Conservation (phyloP, 1,284 basidiomycete species). For the Rhizopogon parksii region DNA sequence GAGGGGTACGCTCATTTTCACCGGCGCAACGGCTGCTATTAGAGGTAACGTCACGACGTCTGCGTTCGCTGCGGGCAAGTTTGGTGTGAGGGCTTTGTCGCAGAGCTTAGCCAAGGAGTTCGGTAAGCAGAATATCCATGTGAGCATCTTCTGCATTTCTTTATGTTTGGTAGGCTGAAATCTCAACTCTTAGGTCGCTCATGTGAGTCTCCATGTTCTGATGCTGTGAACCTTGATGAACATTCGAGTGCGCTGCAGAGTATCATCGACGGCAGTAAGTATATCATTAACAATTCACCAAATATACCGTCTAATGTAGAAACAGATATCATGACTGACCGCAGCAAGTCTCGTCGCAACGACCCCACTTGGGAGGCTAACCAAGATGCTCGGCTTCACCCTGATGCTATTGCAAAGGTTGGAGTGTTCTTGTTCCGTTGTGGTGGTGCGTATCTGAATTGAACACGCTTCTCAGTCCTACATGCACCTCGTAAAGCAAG, state of each 20-base stretch:
- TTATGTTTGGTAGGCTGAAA: constrained; percentile 12
- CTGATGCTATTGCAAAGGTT: constrained; percentile 59
- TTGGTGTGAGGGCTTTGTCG: constrained; percentile 56
- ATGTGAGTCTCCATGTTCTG: constrained; percentile 38
- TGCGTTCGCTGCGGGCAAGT: constrained; percentile 65
- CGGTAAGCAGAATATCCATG: constrained; percentile 73
- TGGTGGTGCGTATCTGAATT: constrained; percentile 17
- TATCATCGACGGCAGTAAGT: constrained; percentile 53
- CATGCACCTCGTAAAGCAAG: constrained; percentile 51
- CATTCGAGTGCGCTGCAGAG: constrained; percentile 28
- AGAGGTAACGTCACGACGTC: constrained; percentile 63
- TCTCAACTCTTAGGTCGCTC: constrained; percentile 39
- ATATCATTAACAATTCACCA: neutral
- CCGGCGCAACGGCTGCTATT: constrained; percentile 66
- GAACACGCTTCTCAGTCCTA: constrained; percentile 35
- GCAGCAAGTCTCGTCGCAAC: constrained; percentile 21
- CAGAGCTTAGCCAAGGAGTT: constrained; percentile 79
- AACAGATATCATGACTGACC: constrained; percentile 44
- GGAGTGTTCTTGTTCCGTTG: neutral
- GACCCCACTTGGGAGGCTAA: constrained; percentile 41
- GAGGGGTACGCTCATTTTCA: constrained; percentile 68
- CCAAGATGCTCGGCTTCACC: constrained; percentile 41
- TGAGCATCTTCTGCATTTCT: neutral
- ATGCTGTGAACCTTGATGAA: neutral
- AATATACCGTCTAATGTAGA: neutral